These are phyloP conservation scores for Populus hybrid DNA, from an alignment of 441 rosid genomes.

Conservation along the genomic window DNA sequence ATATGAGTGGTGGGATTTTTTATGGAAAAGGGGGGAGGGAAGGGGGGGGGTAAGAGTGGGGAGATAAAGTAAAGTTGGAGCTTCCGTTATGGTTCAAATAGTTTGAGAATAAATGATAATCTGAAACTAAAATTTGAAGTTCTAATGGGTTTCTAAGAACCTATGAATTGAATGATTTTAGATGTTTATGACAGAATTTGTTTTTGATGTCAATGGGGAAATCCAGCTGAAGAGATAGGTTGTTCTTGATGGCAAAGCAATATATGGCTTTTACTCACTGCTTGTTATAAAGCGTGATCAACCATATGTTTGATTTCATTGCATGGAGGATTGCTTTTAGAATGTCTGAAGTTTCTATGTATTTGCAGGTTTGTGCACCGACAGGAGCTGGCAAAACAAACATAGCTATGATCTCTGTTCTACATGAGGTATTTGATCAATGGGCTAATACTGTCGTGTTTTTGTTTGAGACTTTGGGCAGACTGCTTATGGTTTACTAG, in stretches of 20 bases:
- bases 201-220: background rate
- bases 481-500: background rate
- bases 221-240: background rate
- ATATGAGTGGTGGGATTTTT: background rate
- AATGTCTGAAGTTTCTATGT: constrained; percentile 30
- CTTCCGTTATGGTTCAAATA: background rate
- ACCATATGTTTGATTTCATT: constrained; percentile 7
- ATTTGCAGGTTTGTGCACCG: constrained; percentile 92
- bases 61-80: background rate
- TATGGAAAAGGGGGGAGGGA: no score
- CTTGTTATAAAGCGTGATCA: background rate
- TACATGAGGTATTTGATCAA: constrained; percentile 67
- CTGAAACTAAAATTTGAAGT: background rate
- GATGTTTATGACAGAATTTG: background rate
- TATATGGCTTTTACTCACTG: background rate
- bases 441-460: background rate
- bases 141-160: background rate
- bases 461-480: background rate
- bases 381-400: constrained; percentile 99
- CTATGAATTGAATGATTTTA: background rate
- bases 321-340: constrained; percentile 18
- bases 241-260: background rate
- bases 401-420: constrained; percentile 92
- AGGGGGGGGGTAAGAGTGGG: no score
- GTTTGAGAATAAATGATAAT: background rate